Conservation (phyloP, 345 rosid genomes). For the Aegle marmelos region DNA sequence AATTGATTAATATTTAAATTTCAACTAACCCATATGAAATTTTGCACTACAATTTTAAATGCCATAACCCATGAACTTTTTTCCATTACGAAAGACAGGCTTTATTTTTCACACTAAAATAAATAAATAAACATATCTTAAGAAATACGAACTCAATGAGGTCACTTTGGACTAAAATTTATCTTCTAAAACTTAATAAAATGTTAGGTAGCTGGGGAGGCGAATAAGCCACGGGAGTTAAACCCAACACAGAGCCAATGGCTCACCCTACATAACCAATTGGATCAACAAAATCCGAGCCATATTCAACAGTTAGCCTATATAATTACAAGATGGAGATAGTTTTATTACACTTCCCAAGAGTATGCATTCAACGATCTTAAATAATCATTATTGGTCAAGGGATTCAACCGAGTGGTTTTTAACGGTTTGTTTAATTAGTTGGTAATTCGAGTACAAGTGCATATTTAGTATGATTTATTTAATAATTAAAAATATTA, state of each 20-base stretch:
- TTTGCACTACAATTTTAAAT: too few relatives aligned
- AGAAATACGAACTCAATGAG: too few relatives aligned
- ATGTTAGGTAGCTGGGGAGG: neutral
- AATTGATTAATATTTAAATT: too few relatives aligned
- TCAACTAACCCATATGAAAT: too few relatives aligned
- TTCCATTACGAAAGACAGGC: too few relatives aligned
- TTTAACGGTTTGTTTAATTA: too few relatives aligned
- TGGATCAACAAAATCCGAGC: conserved; percentile 31
- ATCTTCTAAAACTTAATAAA: neutral
- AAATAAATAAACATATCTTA: neutral
- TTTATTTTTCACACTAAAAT: neutral
- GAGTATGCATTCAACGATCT: neutral
- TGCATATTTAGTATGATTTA: too few relatives aligned
- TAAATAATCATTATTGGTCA: neutral
- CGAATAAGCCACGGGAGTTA: neutral
- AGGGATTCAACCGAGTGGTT: neutral
- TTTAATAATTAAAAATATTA: too few relatives aligned
- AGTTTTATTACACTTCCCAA: neutral
- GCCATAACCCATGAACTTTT: too few relatives aligned
- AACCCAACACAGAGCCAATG: neutral
- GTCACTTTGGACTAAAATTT: too few relatives aligned
- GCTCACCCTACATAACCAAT: conserved; percentile 12
- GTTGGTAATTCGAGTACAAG: fast-evolving
- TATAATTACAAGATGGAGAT: neutral
- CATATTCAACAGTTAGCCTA: neutral